These are phyloP conservation scores for Aspergillus bertholletiae DNA, from an alignment of 495 filamentous ascomycete species.

Conservation along the genomic window DNA sequence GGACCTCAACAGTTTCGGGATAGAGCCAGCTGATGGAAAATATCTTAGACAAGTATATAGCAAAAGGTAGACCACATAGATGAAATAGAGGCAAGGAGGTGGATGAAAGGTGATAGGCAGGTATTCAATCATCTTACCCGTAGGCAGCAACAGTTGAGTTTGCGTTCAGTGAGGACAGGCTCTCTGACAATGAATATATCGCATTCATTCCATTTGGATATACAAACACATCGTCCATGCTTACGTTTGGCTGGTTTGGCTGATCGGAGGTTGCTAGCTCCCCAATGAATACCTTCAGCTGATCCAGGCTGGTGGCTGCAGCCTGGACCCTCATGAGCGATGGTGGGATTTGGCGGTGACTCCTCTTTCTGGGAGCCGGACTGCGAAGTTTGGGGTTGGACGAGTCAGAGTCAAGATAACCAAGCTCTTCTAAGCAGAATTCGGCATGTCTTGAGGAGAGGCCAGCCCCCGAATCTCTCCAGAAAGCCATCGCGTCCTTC, in stretches of 20 bases:
- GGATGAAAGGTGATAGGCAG: no score
- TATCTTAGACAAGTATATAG: neutral
- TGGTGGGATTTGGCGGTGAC: conserved; percentile 4
- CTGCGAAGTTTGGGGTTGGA: conserved; percentile 8
- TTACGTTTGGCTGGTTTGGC: neutral
- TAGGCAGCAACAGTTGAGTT: conserved; percentile 11
- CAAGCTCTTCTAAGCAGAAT: conserved; percentile 11
- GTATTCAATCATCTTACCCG: neutral
- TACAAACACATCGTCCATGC: conserved; percentile 28
- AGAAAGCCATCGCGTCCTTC: conserved; percentile 13
- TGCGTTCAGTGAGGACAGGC: conserved; percentile 5
- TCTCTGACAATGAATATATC: conserved; percentile 18
- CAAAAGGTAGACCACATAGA: no score
- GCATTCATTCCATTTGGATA: conserved; percentile 30
- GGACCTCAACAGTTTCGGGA: neutral
- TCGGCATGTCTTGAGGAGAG: conserved; percentile 31
- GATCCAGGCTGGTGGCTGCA: conserved; percentile 25
- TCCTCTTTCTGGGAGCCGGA: neutral
- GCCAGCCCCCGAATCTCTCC: conserved; percentile 36
- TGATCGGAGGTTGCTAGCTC: conserved; percentile 11
- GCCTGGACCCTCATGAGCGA: conserved; percentile 7
- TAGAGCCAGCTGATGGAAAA: neutral
- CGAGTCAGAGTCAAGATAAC: conserved; percentile 20
- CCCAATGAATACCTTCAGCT: conserved; percentile 24
- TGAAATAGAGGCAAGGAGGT: no score